These are phyloP conservation scores for Boletus rubropictus DNA, from an alignment of 768 basidiomycete genomes.

Conservation along the genomic window DNA sequence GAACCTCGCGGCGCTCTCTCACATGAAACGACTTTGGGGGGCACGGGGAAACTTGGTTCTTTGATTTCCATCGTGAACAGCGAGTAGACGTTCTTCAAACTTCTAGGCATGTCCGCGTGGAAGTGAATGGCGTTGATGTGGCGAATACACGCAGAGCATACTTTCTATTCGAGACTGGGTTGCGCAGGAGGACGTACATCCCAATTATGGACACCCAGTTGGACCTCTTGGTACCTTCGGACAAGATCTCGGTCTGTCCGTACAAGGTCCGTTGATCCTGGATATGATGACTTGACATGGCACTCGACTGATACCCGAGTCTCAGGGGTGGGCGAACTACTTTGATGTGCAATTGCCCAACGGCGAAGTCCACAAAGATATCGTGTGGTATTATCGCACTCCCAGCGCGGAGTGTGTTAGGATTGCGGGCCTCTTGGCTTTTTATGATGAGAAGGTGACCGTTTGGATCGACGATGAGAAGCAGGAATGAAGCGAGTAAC, in stretches of 20 bases:
- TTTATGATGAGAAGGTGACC: conserved; percentile 65
- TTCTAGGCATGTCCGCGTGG: conserved; percentile 55
- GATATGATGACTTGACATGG: background rate
- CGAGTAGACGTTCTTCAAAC: conserved; percentile 57
- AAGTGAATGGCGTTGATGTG: conserved; percentile 56
- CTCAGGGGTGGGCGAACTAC: conserved; percentile 55
- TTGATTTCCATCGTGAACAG: conserved; percentile 25
- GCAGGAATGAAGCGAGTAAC: conserved; percentile 33
- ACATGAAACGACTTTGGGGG: too few relatives aligned
- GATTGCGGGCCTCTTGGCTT: conserved; percentile 49
- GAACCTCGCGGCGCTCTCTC: background rate
- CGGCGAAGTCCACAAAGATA: conserved; percentile 40
- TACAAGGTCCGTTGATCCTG: conserved; percentile 47
- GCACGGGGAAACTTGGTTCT: too few relatives aligned
- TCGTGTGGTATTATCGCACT: conserved; percentile 62
- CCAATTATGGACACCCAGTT: conserved; percentile 50
- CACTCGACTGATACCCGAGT: conserved; percentile 1
- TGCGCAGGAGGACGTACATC: conserved; percentile 56
- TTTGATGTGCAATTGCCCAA: conserved; percentile 45
- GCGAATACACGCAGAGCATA: conserved; percentile 51
- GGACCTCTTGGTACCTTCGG: conserved; percentile 45
- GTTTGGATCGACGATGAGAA: conserved; percentile 58
- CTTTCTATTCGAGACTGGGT: conserved; percentile 53
- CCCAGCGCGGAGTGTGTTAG: conserved; percentile 46
- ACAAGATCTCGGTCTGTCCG: conserved; percentile 46